Evolutionary conservation across 1,284 basidiomycete species (phyloP).

Genomic region (Malassezia nana): DNA sequence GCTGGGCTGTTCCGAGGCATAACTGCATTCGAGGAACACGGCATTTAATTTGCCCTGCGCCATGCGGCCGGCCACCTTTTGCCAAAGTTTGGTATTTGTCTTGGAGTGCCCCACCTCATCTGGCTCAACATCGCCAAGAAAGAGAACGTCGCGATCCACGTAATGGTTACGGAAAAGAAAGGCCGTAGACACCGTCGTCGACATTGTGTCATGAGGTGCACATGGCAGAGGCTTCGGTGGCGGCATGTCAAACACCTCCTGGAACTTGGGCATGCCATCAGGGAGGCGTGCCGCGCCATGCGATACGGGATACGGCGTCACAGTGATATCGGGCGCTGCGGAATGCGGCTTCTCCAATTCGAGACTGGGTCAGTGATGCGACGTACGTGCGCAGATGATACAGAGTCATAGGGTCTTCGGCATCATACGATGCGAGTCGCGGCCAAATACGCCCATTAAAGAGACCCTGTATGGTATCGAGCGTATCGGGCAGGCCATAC

Average conservation of each 20-base stretch:
- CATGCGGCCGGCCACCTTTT: conserved; percentile 30
- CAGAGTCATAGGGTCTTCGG: conserved; percentile 45
- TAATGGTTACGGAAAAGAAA: conserved; percentile 39
- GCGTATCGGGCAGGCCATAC: conserved; percentile 57
- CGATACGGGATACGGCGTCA: background rate
- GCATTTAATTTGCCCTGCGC: conserved; percentile 30
- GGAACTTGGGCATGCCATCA: conserved; percentile 21
- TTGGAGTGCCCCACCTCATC: conserved; percentile 30
- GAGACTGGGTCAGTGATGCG: background rate
- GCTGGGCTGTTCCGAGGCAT: conserved; percentile 29
- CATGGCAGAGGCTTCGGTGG: conserved; percentile 37
- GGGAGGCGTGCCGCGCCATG: conserved; percentile 24
- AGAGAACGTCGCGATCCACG: conserved; percentile 38
- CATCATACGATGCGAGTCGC: conserved; percentile 64
- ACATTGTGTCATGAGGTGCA: conserved; percentile 15
- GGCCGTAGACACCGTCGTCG: conserved; percentile 31
- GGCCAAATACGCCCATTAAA: conserved; percentile 74
- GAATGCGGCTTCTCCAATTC: background rate
- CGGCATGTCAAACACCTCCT: conserved; percentile 24
- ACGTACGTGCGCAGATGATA: conserved; percentile 36
- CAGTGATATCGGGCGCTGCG: background rate
- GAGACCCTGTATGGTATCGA: conserved; percentile 62
- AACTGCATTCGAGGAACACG: conserved; percentile 43
- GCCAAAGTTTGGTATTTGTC: conserved; percentile 35
- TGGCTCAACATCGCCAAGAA: conserved; percentile 45